Evolutionary conservation across 805 yeast genomes (phyloP).

Genomic region (Ogataea nitratoaversa): DNA sequence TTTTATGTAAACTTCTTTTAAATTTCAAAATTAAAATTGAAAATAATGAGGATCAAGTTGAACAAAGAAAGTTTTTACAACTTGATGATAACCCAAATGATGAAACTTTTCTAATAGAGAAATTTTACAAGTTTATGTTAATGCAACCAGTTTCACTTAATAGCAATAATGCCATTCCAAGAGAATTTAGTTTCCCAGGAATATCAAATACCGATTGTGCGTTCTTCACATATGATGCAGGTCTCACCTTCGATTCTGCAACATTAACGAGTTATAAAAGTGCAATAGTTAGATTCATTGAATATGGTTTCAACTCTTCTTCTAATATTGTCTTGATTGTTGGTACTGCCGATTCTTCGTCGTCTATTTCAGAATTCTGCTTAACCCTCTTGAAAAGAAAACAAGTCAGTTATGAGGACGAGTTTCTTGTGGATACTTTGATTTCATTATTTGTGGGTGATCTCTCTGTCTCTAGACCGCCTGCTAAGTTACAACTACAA

Average conservation of each 20-base stretch:
- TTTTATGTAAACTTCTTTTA: constrained; percentile 51
- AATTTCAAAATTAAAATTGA: constrained; percentile 47
- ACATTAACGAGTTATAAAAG: constrained; percentile 40
- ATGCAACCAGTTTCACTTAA: constrained; percentile 42
- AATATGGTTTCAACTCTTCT: constrained; percentile 38
- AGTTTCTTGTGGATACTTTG: constrained; percentile 38
- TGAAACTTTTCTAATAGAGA: constrained; percentile 40
- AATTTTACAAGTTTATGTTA: constrained; percentile 54
- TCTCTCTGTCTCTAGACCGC: constrained; percentile 36
- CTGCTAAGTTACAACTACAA: constrained; percentile 51
- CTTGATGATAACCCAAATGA: constrained; percentile 36
- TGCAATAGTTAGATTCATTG: constrained; percentile 39
- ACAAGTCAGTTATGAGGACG: constrained; percentile 48
- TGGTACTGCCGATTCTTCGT: constrained; percentile 58
- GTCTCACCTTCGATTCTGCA: constrained; percentile 49
- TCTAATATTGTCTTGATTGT: constrained; percentile 42
- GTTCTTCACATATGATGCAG: constrained; percentile 68
- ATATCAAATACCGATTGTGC: constrained; percentile 50
- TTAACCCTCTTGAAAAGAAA: constrained; percentile 47
- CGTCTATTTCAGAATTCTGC: constrained; percentile 53
- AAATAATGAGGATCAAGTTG: constrained; percentile 40
- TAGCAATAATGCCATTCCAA: constrained; percentile 37
- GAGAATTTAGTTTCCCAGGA: constrained; percentile 57
- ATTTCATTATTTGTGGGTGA: constrained; percentile 51
- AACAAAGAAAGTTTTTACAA: constrained; percentile 31